phyloP scores from a whole-genome alignment of 2,329 filamentous ascomycete species.

The Phialophora expanda region DNA sequence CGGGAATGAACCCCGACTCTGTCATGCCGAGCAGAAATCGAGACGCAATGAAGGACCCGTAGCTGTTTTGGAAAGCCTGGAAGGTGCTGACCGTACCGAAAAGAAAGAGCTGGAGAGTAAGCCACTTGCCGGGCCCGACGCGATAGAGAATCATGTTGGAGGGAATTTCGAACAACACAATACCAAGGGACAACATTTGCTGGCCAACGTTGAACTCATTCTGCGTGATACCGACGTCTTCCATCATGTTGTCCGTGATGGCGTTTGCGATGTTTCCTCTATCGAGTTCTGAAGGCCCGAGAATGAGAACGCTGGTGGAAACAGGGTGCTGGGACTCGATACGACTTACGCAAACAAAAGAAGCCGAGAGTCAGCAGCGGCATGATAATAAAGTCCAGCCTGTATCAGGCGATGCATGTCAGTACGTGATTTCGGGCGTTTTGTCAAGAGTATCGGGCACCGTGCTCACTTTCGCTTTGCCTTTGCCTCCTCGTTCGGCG shows the following conservation, averaged over 20 bases:
- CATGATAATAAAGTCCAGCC: conserved; percentile 40
- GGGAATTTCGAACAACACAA: conserved; percentile 57
- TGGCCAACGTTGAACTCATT: conserved; percentile 62
- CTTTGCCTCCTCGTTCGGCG: conserved; percentile 28
- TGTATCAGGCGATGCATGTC: conserved; percentile 12
- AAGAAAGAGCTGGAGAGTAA: conserved; percentile 60
- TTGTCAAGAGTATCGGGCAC: neutral
- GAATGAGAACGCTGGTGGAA: conserved; percentile 24
- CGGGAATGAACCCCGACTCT: conserved; percentile 63
- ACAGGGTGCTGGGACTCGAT: conserved; percentile 30
- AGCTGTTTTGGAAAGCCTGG: conserved; percentile 58
- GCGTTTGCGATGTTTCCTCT: conserved; percentile 55
- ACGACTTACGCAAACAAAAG: conserved; percentile 44
- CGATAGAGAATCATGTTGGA: conserved; percentile 60
- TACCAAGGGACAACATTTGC: conserved; percentile 58
- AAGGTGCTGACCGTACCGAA: conserved; percentile 61
- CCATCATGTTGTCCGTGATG: conserved; percentile 59
- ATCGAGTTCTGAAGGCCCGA: conserved; percentile 26
- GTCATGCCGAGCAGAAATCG: conserved; percentile 60
- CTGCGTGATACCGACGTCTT: conserved; percentile 57
- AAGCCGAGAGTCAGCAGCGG: conserved; percentile 41
- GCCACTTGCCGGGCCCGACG: conserved; percentile 60
- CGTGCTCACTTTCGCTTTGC: conserved; percentile 32
- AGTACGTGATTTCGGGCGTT: neutral
- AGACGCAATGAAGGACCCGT: conserved; percentile 56